A percentile compares a stretch with the other conserved stretches of the same genome.
Conservation (phyloP, 306 rosid genomes). For the Sophora flavescens region DNA sequence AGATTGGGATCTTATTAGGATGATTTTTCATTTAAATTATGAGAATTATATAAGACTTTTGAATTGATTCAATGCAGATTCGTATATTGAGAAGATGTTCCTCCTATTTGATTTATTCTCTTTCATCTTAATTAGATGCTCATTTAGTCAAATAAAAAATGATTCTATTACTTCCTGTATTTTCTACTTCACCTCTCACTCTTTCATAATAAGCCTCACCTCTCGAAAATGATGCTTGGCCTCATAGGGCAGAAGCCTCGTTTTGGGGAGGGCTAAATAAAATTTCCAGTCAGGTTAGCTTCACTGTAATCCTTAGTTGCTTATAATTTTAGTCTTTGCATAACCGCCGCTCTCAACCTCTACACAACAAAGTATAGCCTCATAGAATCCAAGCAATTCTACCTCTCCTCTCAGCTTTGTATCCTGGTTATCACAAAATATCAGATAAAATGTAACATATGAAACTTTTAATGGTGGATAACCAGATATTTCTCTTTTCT, state of each 20-base stretch:
- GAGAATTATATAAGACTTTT: no score
- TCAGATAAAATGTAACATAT: constrained; percentile 10
- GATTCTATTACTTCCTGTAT: no score
- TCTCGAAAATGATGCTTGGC: constrained; percentile 22
- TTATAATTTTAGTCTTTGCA: constrained; percentile 69
- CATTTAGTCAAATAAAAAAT: no score
- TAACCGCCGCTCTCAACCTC: constrained; percentile 84
- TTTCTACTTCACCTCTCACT: background rate
- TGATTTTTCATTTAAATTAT: no score
- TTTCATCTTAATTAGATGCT: no score
- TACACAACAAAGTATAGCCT: constrained; percentile 78
- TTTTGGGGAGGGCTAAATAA: constrained; percentile 26
- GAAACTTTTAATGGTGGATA: background rate
- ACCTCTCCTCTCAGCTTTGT: constrained; percentile 97
- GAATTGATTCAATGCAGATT: no score
- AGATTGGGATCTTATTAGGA: no score
- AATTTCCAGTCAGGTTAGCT: constrained; percentile 37
- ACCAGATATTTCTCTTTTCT: background rate
- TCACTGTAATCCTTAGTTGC: constrained; percentile 73
- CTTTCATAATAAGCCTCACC: background rate
- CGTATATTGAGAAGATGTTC: no score
- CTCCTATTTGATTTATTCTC: no score
- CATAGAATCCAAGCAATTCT: constrained; percentile 84
- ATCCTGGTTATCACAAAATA: constrained; percentile 62
- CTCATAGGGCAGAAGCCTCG: constrained; percentile 10